These are phyloP conservation scores for Candida chauliodis DNA, from an alignment of 805 yeast genomes.

Conservation along the genomic window DNA sequence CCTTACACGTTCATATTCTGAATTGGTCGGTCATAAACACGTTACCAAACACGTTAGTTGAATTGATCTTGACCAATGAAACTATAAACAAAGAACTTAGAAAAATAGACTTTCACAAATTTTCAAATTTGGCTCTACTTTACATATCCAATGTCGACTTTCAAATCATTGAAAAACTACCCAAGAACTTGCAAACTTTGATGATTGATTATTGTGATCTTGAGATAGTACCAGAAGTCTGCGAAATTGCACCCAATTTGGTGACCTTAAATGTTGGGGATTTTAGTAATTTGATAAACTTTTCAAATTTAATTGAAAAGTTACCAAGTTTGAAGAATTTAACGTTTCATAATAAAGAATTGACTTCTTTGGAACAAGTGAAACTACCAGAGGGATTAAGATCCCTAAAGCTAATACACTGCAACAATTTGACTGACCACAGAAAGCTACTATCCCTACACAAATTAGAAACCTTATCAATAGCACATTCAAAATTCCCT, in stretches of 20 bases:
- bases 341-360: background rate
- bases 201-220: background rate
- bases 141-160: background rate
- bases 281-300: background rate
- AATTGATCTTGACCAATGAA: background rate
- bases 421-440: background rate
- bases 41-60: background rate
- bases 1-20: background rate
- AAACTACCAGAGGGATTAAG: background rate
- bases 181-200: background rate
- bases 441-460: background rate
- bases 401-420: background rate
- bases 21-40: background rate
- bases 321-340: background rate
- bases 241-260: background rate
- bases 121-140: background rate
- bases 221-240: background rate
- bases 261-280: background rate
- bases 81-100: background rate
- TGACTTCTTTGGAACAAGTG: background rate
- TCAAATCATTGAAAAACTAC: background rate
- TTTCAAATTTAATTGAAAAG: background rate
- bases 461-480: background rate
- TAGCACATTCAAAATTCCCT: background rate
- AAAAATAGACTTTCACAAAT: too few relatives aligned